Evolutionary conservation across 257 asterid species (phyloP).

Genomic region (Solanum stenotomum): DNA sequence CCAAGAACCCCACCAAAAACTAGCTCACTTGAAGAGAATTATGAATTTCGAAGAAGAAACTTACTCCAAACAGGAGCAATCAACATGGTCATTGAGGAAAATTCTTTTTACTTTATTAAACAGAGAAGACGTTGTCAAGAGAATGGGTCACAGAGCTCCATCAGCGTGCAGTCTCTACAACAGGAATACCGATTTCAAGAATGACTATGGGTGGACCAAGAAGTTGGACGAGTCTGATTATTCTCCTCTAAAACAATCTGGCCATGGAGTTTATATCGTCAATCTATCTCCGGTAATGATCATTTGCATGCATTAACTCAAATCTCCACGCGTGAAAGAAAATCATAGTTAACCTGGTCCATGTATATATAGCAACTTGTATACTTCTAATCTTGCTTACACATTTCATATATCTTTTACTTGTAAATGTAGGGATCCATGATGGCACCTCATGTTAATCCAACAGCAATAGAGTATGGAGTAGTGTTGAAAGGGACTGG

Average conservation of each 20-base stretch:
- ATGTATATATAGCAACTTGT: not conserved
- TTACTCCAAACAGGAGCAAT: not conserved
- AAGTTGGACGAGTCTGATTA: conserved; percentile 56
- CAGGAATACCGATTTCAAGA: conserved; percentile 40
- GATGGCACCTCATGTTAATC: conserved; percentile 93
- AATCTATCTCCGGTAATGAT: conserved; percentile 56
- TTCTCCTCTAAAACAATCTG: conserved; percentile 41
- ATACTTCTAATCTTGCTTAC: not conserved
- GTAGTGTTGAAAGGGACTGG: conserved; percentile 57
- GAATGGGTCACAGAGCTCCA: conserved; percentile 17
- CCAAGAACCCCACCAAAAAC: conserved; percentile 22
- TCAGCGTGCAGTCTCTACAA: conserved; percentile 53
- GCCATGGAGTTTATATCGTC: conserved; percentile 53
- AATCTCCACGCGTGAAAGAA: too few species aligned
- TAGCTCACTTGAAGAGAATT: conserved; percentile 40
- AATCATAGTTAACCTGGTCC: too few species aligned
- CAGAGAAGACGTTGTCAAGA: not conserved
- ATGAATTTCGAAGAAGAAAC: not conserved
- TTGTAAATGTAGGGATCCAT: conserved; percentile 53
- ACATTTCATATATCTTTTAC: not conserved
- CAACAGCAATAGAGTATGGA: conserved; percentile 65
- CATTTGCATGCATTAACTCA: too few species aligned
- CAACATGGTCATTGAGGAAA: conserved; percentile 53
- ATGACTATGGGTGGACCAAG: conserved; percentile 62
- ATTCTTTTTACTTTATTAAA: conserved; percentile 22